These are phyloP conservation scores for Podospora sp. DNA, from an alignment of 495 filamentous ascomycete genomes.

Conservation along the genomic window DNA sequence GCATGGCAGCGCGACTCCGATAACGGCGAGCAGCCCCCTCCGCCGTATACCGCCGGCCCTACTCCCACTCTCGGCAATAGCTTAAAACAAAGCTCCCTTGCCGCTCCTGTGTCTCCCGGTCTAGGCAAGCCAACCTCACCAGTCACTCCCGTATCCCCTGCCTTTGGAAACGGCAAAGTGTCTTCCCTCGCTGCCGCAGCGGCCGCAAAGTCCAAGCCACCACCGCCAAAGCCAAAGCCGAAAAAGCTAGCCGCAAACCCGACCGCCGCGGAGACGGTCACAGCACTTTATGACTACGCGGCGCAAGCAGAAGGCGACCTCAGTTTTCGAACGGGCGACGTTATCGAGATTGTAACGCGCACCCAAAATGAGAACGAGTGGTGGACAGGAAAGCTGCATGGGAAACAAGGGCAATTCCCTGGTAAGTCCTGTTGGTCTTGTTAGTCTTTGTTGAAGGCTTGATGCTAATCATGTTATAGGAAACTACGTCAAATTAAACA, in stretches of 20 bases:
- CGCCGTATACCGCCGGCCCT: slow-evolving; percentile 59
- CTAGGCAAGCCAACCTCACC: slow-evolving; percentile 9
- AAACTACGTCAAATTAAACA: slow-evolving; percentile 48
- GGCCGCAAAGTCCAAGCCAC: slow-evolving; percentile 79
- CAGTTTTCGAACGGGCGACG: slow-evolving; percentile 85
- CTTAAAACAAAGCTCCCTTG: not conserved
- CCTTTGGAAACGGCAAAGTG: slow-evolving; percentile 22
- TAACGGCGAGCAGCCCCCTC: slow-evolving; percentile 40
- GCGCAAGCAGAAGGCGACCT: slow-evolving; percentile 94
- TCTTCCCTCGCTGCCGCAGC: slow-evolving; percentile 63
- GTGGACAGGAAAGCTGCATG: slow-evolving; percentile 83
- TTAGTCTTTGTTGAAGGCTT: slow-evolving; percentile 3
- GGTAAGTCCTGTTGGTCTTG: slow-evolving; percentile 59
- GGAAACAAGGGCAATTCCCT: slow-evolving; percentile 88
- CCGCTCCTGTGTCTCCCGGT: not conserved
- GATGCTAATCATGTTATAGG: slow-evolving; percentile 35
- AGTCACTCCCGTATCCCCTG: slow-evolving; percentile 16
- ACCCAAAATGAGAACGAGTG: slow-evolving; percentile 93
- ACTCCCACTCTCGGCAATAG: not conserved
- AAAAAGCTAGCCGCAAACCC: slow-evolving; percentile 61
- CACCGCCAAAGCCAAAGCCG: slow-evolving; percentile 62
- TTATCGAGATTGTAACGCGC: slow-evolving; percentile 82
- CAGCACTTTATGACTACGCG: slow-evolving; percentile 91
- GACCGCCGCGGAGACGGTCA: slow-evolving; percentile 77
- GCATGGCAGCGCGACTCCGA: slow-evolving; percentile 33